These are phyloP conservation scores for Cryptococcus sp. DNA, from an alignment of 1,284 basidiomycete species.

Conservation along the genomic window DNA sequence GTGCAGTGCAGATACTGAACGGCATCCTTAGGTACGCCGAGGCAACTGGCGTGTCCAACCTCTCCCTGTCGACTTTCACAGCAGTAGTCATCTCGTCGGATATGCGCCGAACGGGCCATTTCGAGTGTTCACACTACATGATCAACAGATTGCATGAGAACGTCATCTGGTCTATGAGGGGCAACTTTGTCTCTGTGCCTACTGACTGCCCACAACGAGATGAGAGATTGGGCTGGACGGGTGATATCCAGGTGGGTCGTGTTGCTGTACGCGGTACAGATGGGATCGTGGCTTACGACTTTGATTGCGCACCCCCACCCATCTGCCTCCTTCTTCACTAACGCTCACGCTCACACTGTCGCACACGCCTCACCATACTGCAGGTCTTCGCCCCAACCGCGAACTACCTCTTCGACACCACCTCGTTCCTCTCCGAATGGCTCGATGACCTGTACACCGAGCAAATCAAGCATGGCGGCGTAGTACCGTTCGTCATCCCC, in stretches of 20 bases:
- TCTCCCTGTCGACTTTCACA: slow-evolving; percentile 21
- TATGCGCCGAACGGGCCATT: slow-evolving; percentile 33
- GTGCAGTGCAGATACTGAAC: neutral
- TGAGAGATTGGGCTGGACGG: slow-evolving; percentile 48
- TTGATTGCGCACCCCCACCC: too few species aligned
- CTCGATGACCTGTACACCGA: slow-evolving; percentile 37
- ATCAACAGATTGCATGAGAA: slow-evolving; percentile 42
- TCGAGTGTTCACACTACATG: slow-evolving; percentile 33
- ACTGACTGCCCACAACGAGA: slow-evolving; percentile 50
- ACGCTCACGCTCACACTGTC: too few species aligned
- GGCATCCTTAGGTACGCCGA: slow-evolving; percentile 15
- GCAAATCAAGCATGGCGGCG: slow-evolving; percentile 24
- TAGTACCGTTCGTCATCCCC: slow-evolving; percentile 36
- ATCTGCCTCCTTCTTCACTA: too few species aligned
- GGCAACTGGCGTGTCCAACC: slow-evolving; percentile 16
- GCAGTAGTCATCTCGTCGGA: slow-evolving; percentile 38
- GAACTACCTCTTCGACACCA: slow-evolving; percentile 38
- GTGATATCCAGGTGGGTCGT: slow-evolving; percentile 29
- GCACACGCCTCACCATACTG: too few species aligned
- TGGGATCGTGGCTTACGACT: too few species aligned
- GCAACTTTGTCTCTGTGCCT: slow-evolving; percentile 44
- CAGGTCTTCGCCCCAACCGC: slow-evolving; percentile 40
- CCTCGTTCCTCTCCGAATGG: slow-evolving; percentile 34
- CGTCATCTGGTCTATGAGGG: slow-evolving; percentile 34
- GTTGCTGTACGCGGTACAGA: too few species aligned